phyloP scores from a whole-genome alignment of 1,284 basidiomycete genomes.

The Ustilago hordei region DNA sequence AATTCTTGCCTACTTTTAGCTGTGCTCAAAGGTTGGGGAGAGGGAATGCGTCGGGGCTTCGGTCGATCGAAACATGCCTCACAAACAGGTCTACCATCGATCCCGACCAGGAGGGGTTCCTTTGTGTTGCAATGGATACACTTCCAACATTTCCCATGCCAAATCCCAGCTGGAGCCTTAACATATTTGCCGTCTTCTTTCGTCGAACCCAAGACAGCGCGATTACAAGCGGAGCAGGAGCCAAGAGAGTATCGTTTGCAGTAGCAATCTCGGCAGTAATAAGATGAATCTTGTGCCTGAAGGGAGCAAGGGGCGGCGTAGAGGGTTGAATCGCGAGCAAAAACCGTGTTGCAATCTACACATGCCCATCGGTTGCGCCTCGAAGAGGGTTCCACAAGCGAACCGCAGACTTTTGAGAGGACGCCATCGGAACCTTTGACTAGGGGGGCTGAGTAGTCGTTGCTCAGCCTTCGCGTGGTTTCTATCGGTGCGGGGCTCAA shows the following conservation, averaged over 20 bases:
- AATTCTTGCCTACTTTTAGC: background rate
- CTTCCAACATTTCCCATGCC: slow-evolving; percentile 60
- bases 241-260: slow-evolving; percentile 50
- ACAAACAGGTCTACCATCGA: slow-evolving; percentile 56
- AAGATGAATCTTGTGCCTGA: slow-evolving; percentile 13
- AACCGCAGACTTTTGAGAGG: slow-evolving; percentile 59
- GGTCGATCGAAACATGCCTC: slow-evolving; percentile 54
- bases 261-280: slow-evolving; percentile 58
- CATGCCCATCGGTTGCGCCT: slow-evolving; percentile 56
- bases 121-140: slow-evolving; percentile 41
- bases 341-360: slow-evolving; percentile 42
- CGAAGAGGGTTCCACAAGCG: slow-evolving; percentile 53
- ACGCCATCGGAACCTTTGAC: slow-evolving; percentile 50
- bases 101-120: slow-evolving; percentile 51
- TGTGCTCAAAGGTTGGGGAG: background rate
- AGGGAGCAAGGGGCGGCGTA: slow-evolving; percentile 49
- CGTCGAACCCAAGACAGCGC: slow-evolving; percentile 53
- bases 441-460: slow-evolving; percentile 52
- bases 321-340: slow-evolving; percentile 60
- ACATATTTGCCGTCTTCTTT: slow-evolving; percentile 63
- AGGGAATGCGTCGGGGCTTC: background rate
- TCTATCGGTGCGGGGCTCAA: background rate
- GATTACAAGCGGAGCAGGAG: slow-evolving; percentile 34
- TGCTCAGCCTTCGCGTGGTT: background rate
- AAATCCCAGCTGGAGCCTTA: slow-evolving; percentile 43